Evolutionary conservation across 2,329 filamentous ascomycete genomes (phyloP), one percentile per base, ranked within the genome.

Genomic region (Xylaria arbuscula): DNA sequence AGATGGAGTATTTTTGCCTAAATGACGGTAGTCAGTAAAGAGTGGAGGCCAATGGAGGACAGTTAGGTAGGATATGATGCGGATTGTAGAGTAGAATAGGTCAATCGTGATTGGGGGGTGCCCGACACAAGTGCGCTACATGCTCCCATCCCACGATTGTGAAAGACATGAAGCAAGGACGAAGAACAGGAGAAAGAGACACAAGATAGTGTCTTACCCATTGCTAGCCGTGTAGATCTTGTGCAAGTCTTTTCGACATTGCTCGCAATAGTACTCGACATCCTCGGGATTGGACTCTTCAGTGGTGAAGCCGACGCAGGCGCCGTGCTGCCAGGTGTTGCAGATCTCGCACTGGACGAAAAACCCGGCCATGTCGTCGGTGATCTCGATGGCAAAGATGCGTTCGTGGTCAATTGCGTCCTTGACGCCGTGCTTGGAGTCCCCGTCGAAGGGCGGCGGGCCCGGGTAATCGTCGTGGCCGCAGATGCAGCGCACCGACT

Each of bases 251-350:
- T 94, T 94, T 73, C 92, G 90, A 82, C 96, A 99, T 80, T 93
- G 88, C 82, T 99, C 96, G 82, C 96, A 99, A 78, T 96, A 99
- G 83, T 99, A 99, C 80, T 98, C 74, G 38, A 78, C 62, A 50
- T 78, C 94, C 63, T 98, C 95, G 10, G 96, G 96, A 72, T 93
- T 95, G 79, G 92, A 91, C 74, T 93, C 91, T 81, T 97, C 95
- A 74, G 96, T 96, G 83, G 97, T 94, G 77, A 99, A 97, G 69
- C 96, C 95, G 68, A 99, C 95, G 78, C 96, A 99, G 69, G 94
- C 95, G 76, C 96, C 96, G 79, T 99, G 96, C 80, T 99, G 96
- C 96, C 95, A 99, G 71, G 98, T 96, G 79, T 97, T 97, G 85
- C 96, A 99, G 72, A 93, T 86, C 82, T 98, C 96, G 87, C 96